Evolutionary conservation across 805 yeast species (phyloP).

Genomic region (Metschnikowia gelsemii): DNA sequence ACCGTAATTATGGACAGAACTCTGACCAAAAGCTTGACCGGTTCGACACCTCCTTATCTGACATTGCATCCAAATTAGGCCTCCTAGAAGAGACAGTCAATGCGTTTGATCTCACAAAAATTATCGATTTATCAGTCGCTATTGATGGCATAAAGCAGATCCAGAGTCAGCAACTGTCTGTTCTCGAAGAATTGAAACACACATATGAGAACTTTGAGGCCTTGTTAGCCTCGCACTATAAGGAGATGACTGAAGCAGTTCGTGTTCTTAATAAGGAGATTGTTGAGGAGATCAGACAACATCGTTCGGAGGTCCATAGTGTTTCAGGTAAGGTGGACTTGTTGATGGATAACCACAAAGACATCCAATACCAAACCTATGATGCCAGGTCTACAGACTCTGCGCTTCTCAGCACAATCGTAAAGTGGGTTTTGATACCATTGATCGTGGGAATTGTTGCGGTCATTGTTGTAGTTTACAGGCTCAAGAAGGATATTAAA

Average conservation of each 20-base stretch:
- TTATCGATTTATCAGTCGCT: slow-evolving; percentile 15
- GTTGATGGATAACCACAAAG: slow-evolving; percentile 41
- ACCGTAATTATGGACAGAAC: no score
- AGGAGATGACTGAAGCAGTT: slow-evolving; percentile 33
- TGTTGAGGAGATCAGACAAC: slow-evolving; percentile 43
- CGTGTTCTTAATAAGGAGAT: slow-evolving; percentile 35
- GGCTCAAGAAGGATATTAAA: slow-evolving; percentile 61
- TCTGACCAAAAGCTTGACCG: slow-evolving; percentile 4
- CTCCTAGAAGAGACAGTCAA: slow-evolving; percentile 12
- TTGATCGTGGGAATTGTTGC: slow-evolving; percentile 39
- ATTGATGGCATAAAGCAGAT: slow-evolving; percentile 21
- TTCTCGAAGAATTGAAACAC: slow-evolving; percentile 21
- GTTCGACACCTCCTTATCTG: slow-evolving; percentile 12
- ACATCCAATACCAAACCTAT: slow-evolving; percentile 27
- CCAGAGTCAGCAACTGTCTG: slow-evolving; percentile 21
- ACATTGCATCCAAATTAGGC: slow-evolving; percentile 12
- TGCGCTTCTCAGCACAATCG: slow-evolving; percentile 23
- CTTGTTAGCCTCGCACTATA: slow-evolving; percentile 30
- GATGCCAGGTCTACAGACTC: slow-evolving; percentile 20
- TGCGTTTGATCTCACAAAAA: slow-evolving; percentile 11
- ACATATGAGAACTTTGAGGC: slow-evolving; percentile 28
- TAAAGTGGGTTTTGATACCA: slow-evolving; percentile 44
- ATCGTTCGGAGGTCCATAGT: slow-evolving; percentile 35
- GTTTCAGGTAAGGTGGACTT: slow-evolving; percentile 40
- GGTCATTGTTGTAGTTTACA: slow-evolving; percentile 47